Base-by-base conservation (phyloP, 495 filamentous ascomycete genomes). In the Aspergillus egyptiacus region DNA sequence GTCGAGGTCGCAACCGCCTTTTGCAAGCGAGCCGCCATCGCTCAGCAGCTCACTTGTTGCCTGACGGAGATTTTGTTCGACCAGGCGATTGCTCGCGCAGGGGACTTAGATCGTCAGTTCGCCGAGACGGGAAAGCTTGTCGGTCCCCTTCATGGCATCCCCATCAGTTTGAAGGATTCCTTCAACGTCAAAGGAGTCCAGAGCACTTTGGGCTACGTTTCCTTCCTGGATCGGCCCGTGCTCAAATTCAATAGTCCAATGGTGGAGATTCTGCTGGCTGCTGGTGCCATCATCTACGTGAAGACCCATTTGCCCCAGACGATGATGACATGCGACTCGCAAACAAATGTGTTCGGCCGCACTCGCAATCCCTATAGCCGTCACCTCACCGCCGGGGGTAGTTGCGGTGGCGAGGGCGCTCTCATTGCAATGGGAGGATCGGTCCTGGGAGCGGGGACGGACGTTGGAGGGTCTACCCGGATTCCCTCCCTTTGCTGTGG, bases 101-200 rank as follows among this genome's bases (percentile, higher is more conserved):
- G 53, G 27, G 42, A 65, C 25, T 53, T 73, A 0, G 73, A 76
- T 46, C 55, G 57, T 0, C 56, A 68, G 32, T 40, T 69, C 1
- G 44, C 24, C 3, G 53, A 53, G 8, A 57, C 58, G 1, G 57
- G 61, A 0, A 72, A 68, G 27, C 63, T 71, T 2, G 57, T 79
- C 15, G 82, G 82, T 0, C 79, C 80, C 0, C 64, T 86, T 0
- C 81, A 86, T 48, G 82, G 82, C 22, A 55, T 86, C 2, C 81
- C 81, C 0, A 77, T 85, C 25, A 79, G 72, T 48, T 64, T 85
- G 28, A 87, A 87, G 61, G 83, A 86, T 49, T 74, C 76, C 18
- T 68, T 82, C 32, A 70, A 68, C 15, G 68, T 87, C 43, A 63
- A 71, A 39, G 79, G 71, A 0, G 57, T 77, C 6, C 54, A 54